Percentiles rank a stretch among this genome's conserved stretches.
These are phyloP conservation scores for Earliella scabrosa DNA, from an alignment of 1,284 basidiomycete genomes.

Conservation along the genomic window DNA sequence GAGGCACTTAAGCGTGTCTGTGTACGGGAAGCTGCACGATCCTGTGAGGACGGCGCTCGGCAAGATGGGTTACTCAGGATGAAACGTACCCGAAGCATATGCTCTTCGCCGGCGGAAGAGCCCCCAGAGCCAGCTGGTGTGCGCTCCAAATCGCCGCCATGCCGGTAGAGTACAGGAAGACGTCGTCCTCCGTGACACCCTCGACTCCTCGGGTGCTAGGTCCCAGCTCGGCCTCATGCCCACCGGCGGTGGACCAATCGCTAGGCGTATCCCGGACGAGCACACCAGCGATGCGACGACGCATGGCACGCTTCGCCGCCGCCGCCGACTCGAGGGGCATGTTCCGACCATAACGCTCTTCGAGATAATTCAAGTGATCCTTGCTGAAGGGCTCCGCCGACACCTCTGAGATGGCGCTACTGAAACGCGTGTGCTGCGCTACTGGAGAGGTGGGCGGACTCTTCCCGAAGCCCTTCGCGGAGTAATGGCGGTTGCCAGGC, in stretches of 20 bases:
- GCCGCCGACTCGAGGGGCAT: conserved; percentile 77
- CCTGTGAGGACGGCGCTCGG: conserved; percentile 5
- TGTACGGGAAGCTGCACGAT: conserved; percentile 88
- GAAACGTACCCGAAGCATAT: conserved; percentile 85
- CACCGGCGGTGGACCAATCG: conserved; percentile 49
- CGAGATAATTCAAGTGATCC: conserved; percentile 72
- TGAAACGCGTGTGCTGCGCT: conserved; percentile 5
- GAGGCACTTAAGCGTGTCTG: conserved; percentile 95
- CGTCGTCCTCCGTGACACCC: conserved; percentile 81
- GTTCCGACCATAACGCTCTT: conserved; percentile 96
- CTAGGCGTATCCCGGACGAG: conserved; percentile 62
- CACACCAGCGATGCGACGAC: conserved; percentile 89
- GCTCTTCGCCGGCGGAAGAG: conserved; percentile 71
- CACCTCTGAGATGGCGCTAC: conserved; percentile 9
- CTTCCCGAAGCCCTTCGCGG: conserved; percentile 44
- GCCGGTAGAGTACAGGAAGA: conserved; percentile 86
- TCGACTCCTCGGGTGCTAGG: conserved; percentile 65
- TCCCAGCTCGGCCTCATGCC: conserved; percentile 51
- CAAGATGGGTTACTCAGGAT: not conserved
- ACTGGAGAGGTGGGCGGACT: conserved; percentile 25
- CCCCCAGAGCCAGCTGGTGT: conserved; percentile 72
- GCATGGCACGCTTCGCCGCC: conserved; percentile 85
- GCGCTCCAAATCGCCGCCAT: conserved; percentile 96
- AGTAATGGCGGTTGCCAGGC: conserved; percentile 67
- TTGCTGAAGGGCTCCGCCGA: conserved; percentile 43